A percentile compares a stretch with the other conserved stretches of the same genome.
Evolutionary conservation across 768 basidiomycete genomes (phyloP).

Genomic region (Lactarius evosmus): DNA sequence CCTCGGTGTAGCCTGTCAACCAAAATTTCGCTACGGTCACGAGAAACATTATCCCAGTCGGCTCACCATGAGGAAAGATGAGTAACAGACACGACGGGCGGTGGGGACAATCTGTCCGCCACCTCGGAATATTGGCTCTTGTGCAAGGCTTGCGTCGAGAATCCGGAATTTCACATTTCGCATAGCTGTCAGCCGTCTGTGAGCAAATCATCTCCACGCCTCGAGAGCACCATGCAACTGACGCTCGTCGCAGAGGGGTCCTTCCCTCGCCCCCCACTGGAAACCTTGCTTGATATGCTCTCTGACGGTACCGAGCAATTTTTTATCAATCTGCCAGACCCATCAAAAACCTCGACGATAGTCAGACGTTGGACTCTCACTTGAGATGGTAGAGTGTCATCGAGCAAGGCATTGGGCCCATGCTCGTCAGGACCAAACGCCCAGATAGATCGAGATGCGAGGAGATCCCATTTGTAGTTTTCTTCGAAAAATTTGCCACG

Average conservation of each 20-base stretch:
- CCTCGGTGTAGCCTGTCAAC: constrained; percentile 79
- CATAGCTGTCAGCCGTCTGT: constrained; percentile 61
- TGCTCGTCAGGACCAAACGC: constrained; percentile 97
- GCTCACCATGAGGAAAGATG: constrained; percentile 95
- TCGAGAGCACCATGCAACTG: constrained; percentile 40
- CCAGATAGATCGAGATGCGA: constrained; percentile 98
- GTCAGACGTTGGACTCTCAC: constrained; percentile 38
- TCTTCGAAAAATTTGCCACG: constrained; percentile 94
- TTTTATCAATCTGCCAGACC: constrained; percentile 78
- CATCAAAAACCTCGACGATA: background rate
- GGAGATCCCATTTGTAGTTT: constrained; percentile 96
- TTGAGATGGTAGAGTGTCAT: constrained; percentile 95
- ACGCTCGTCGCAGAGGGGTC: constrained; percentile 98
- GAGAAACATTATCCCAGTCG: background rate
- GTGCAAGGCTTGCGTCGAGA: constrained; percentile 86
- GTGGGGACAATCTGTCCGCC: constrained; percentile 99
- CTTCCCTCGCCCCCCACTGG: constrained; percentile 98
- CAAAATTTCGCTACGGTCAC: background rate
- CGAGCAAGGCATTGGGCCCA: constrained; percentile 89
- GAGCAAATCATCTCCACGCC: constrained; percentile 10
- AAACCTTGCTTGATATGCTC: constrained; percentile 99
- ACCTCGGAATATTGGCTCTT: constrained; percentile 96
- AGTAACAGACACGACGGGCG: constrained; percentile 97
- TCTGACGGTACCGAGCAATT: constrained; percentile 80
- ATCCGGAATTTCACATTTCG: constrained; percentile 98